phyloP scores from a whole-genome alignment of 2,329 filamentous ascomycete genomes.

The Fusarium multiceps region DNA sequence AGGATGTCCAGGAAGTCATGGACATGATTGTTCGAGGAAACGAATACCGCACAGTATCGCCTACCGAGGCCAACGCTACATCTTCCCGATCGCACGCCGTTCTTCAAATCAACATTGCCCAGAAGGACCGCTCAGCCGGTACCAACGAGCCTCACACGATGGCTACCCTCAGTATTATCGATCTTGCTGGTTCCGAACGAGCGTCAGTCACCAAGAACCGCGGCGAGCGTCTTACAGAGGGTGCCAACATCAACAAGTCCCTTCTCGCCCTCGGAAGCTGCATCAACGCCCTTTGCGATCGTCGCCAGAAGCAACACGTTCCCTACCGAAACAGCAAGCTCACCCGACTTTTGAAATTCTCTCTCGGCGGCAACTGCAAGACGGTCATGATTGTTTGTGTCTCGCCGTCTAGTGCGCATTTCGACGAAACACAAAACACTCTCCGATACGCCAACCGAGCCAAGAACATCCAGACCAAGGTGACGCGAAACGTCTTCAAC shows the following conservation, averaged over 20 bases:
- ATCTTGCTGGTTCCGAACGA: slow-evolving; percentile 93
- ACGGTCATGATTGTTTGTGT: slow-evolving; percentile 99
- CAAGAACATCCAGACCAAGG: slow-evolving; percentile 99
- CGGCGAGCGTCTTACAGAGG: slow-evolving; percentile 89
- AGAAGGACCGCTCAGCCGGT: slow-evolving; percentile 92
- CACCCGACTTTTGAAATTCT: slow-evolving; percentile 95
- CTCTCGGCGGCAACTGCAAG: slow-evolving; percentile 95
- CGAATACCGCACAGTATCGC: slow-evolving; percentile 93
- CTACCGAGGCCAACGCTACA: slow-evolving; percentile 96
- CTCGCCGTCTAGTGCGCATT: slow-evolving; percentile 94
- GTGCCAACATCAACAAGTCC: slow-evolving; percentile 99
- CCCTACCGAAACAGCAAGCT: slow-evolving; percentile 98
- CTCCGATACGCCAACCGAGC: slow-evolving; percentile 96
- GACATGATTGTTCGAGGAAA: slow-evolving; percentile 98
- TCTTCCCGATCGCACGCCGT: slow-evolving; percentile 98
- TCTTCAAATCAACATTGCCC: slow-evolving; percentile 94
- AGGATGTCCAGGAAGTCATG: slow-evolving; percentile 96
- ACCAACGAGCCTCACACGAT: slow-evolving; percentile 97
- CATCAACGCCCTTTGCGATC: slow-evolving; percentile 97
- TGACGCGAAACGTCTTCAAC: slow-evolving; percentile 98
- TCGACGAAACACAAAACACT: slow-evolving; percentile 98
- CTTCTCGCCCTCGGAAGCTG: slow-evolving; percentile 93
- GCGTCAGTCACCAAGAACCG: slow-evolving; percentile 97
- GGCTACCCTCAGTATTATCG: slow-evolving; percentile 98
- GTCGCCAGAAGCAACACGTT: slow-evolving; percentile 90